Evolutionary conservation across 192 early-diverging fungal genomes (phyloP).

Genomic region (Coemansia brasiliensis): DNA sequence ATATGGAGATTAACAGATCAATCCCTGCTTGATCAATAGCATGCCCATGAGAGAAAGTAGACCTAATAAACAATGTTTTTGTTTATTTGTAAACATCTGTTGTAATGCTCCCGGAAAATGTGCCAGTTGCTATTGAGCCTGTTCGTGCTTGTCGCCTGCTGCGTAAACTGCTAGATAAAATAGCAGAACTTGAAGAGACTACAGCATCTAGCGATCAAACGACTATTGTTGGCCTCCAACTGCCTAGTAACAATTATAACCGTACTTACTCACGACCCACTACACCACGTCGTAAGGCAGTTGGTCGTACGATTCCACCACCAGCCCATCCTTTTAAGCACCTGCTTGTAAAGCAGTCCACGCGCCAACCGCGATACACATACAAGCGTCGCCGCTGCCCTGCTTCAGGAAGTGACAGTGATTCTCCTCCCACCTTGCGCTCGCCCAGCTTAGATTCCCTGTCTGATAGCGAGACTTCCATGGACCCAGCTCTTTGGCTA

Average conservation of each 20-base stretch:
- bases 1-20: too few relatives aligned
- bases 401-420: slow-evolving; percentile 17
- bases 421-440: not conserved
- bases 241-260: not conserved
- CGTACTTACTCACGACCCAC: too few relatives aligned
- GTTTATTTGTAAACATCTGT: not conserved
- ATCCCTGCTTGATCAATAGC: not conserved
- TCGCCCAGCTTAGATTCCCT: slow-evolving; percentile 34
- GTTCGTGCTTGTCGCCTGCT: slow-evolving; percentile 36
- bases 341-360: slow-evolving; percentile 5
- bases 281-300: not conserved
- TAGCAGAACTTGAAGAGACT: slow-evolving; percentile 35
- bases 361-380: slow-evolving; percentile 37
- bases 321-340: slow-evolving; percentile 39
- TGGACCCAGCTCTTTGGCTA: slow-evolving; percentile 48
- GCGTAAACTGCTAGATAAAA: slow-evolving; percentile 39
- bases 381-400: slow-evolving; percentile 32
- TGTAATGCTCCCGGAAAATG: slow-evolving; percentile 32
- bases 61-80: not conserved
- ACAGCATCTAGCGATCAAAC: not conserved
- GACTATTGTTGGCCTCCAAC: not conserved
- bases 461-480: slow-evolving; percentile 27
- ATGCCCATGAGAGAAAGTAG: not conserved
- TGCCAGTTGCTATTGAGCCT: slow-evolving; percentile 20
- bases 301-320: slow-evolving; percentile 4